Evolutionary conservation across 805 yeast genomes (phyloP), one percentile per base, ranked within the genome.

Genomic region (Ogataea paraovalis): DNA sequence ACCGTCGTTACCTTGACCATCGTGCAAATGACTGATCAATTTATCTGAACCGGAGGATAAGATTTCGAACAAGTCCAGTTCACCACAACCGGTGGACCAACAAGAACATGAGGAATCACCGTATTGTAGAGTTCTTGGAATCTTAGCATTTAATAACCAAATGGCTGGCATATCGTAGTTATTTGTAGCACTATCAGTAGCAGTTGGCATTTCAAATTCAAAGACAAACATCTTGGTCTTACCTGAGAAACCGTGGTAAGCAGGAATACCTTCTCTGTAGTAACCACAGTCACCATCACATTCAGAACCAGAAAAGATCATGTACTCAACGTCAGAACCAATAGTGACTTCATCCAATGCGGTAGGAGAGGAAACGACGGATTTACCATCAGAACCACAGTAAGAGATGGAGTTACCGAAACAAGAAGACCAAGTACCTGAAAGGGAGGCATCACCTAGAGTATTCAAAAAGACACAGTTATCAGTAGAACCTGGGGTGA

Each of bases 41-140:
- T 83, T 82, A 65, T 75, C 72, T 53, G 87, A 81, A 57, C 96
- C 97, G 32, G 85, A 57, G 52, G 82, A 72, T 58, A 94, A 78
- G 58, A 92, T 77, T 79, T 94, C 99, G 62, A 92, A 94, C 61
- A 90, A 75, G 72, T 94, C 99, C 61, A 94, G 76, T 76, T 94
- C 99, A 74, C 99, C 99, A 74, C 99, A 94, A 52, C 98, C 98
- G 46, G 96, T 78, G 45, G 79, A 61, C 99, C 99, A 94, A 79
- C 99, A 94, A 33, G 97, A 89, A 76, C 98, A 94, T 19, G 78
- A 66, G 22, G 83, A 66, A 51, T 74, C 73, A 68, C 97, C 97
- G 72, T 94, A 94, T 74, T 94, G 98, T 62, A 83, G 72, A 57
- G 97, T 91, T 78, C 99, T 88, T 72, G 99, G 97, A 64, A 91